A percentile compares a stretch with the other conserved stretches of the same genome.
These are phyloP conservation scores for Capsella rubella DNA, from an alignment of 441 rosid species.

Conservation along the genomic window DNA sequence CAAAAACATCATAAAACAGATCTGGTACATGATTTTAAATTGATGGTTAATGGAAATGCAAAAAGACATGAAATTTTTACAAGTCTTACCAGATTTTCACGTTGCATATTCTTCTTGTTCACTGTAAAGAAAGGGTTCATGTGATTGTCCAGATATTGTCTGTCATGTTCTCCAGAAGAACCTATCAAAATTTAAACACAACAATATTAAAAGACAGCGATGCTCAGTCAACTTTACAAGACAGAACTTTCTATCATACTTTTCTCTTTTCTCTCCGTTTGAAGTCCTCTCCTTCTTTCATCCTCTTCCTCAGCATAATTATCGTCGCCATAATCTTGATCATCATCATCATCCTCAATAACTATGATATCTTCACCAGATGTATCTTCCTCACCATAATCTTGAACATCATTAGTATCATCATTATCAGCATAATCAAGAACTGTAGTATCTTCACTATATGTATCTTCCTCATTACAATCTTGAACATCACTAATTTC, in stretches of 20 bases:
- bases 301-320: not conserved
- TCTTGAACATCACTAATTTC: conserved; percentile 2
- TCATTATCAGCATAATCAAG: conserved; percentile 10
- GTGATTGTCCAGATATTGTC: not conserved
- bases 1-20: conserved; percentile 1
- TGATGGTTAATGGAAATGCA: not conserved
- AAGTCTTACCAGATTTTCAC: conserved; percentile 3
- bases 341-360: not conserved
- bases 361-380: not conserved
- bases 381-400: not conserved
- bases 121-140: conserved; percentile 29
- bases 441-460: conserved; percentile 15
- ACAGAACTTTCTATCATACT: not conserved
- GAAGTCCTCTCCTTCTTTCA: not conserved
- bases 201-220: not conserved
- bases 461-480: not conserved
- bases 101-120: not conserved
- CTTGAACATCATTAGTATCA: conserved; percentile 2
- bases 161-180: conserved; percentile 14
- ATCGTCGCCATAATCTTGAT: not conserved
- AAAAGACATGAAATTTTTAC: not conserved
- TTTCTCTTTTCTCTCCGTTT: conserved; percentile 20
- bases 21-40: not conserved
- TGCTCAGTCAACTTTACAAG: conserved; percentile 10
- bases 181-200: conserved; percentile 7